Percentiles rank a stretch among this genome's conserved stretches.
Conservation (phyloP, 2,329 filamentous ascomycete genomes). For the Trichoderma citrinoviride region DNA sequence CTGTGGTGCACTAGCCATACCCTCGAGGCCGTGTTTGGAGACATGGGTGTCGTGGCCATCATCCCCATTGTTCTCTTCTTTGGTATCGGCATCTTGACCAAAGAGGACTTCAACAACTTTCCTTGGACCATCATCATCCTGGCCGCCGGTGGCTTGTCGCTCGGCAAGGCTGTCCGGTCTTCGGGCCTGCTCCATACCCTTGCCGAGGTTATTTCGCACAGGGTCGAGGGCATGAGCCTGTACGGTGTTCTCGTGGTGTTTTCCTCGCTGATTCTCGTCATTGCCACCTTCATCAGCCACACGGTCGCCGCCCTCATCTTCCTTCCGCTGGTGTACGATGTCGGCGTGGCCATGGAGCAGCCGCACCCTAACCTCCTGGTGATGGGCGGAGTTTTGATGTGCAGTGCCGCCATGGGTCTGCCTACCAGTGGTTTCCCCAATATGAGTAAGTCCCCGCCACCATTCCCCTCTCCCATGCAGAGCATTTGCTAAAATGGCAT, state of each 20-base stretch:
- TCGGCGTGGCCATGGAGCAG: constrained; percentile 80
- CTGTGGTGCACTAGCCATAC: constrained; percentile 94
- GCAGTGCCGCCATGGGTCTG: constrained; percentile 90
- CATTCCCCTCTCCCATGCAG: not conserved
- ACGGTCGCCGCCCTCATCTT: constrained; percentile 96
- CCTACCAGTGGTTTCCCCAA: constrained; percentile 97
- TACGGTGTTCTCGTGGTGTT: constrained; percentile 89
- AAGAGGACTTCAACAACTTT: constrained; percentile 99
- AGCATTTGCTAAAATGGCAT: constrained; percentile 26
- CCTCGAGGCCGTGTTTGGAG: constrained; percentile 82
- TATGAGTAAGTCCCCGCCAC: constrained; percentile 75
- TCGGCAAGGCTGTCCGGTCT: constrained; percentile 91
- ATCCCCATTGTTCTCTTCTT: constrained; percentile 96
- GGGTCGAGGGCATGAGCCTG: constrained; percentile 74
- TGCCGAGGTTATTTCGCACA: constrained; percentile 69
- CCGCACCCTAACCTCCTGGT: constrained; percentile 93
- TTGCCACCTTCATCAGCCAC: constrained; percentile 97
- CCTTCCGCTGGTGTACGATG: constrained; percentile 81
- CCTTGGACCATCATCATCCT: constrained; percentile 99
- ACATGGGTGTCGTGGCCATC: constrained; percentile 98
- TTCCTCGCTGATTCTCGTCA: constrained; percentile 76
- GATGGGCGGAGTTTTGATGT: constrained; percentile 95
- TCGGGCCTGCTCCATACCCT: constrained; percentile 90
- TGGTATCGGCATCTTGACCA: constrained; percentile 90
- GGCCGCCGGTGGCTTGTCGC: constrained; percentile 84